Evolutionary conservation across 139 green algal species (phyloP).

Genomic region (Volvox reticuliferus): DNA sequence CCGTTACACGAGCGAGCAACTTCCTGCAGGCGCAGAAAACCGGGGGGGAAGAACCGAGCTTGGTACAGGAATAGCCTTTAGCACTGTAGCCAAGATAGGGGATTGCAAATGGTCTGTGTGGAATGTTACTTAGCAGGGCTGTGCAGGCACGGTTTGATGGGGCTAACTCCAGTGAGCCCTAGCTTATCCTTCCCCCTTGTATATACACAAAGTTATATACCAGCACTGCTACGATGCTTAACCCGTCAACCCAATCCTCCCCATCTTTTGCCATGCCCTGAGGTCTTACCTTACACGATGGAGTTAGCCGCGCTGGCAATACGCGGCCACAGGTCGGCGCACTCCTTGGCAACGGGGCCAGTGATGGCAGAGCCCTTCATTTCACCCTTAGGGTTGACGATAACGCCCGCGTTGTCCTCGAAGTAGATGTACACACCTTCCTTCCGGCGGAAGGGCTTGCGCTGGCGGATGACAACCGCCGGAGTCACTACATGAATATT

Average conservation of each 20-base stretch:
- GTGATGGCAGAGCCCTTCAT: conserved; percentile 99
- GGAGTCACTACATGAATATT: conserved; percentile 73
- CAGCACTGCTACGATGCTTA: too few species aligned
- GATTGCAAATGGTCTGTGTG: too few species aligned
- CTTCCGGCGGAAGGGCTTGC: conserved; percentile 98
- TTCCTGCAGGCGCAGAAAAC: background rate
- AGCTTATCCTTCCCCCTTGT: too few species aligned
- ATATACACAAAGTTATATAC: too few species aligned
- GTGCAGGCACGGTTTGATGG: too few species aligned
- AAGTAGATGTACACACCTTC: conserved; percentile 99
- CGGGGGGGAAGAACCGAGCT: background rate
- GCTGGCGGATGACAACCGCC: conserved; percentile 97
- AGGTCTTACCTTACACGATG: conserved; percentile 87
- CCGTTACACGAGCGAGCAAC: conserved; percentile 18
- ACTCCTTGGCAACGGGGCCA: conserved; percentile 99
- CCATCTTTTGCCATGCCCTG: too few species aligned
- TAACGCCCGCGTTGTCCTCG: conserved; percentile 98
- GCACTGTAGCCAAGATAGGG: too few species aligned
- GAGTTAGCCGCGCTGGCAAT: conserved; percentile 98
- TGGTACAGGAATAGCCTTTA: too few species aligned
- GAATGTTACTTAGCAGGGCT: too few species aligned
- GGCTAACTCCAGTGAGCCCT: too few species aligned
- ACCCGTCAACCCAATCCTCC: too few species aligned
- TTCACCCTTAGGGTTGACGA: conserved; percentile 99
- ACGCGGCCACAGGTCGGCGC: conserved; percentile 99